phyloP scores from a whole-genome alignment of 768 basidiomycete species.

The Daedaleopsis sinensis region DNA sequence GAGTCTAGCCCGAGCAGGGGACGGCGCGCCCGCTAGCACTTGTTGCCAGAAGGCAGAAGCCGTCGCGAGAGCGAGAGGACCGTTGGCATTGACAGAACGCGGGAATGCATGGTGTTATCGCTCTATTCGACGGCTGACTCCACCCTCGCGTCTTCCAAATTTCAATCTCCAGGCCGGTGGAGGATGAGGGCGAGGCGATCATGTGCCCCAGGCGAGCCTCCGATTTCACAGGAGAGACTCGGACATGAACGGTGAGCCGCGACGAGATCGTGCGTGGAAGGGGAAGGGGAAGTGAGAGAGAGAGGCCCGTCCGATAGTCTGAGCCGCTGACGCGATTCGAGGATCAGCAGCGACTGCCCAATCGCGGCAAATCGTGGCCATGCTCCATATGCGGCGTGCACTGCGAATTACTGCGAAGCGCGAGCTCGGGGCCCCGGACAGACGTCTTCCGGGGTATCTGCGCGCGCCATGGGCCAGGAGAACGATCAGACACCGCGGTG shows the following conservation, averaged over 20 bases:
- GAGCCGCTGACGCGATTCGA: background rate
- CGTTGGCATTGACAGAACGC: too few species aligned
- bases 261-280: too few species aligned
- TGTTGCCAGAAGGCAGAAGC: too few species aligned
- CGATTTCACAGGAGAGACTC: background rate
- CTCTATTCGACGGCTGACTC: background rate
- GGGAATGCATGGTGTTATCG: background rate
- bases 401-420: too few species aligned
- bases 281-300: too few species aligned
- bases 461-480: background rate
- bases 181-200: background rate
- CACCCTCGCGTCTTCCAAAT: background rate
- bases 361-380: conserved; percentile 1
- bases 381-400: too few species aligned
- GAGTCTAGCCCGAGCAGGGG: too few species aligned
- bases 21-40: too few species aligned
- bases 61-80: too few species aligned
- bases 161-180: background rate
- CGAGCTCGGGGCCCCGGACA: too few species aligned
- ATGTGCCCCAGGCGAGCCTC: conserved; percentile 1
- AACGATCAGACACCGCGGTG: conserved; percentile 4
- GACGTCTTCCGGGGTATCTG: too few species aligned
- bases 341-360: background rate
- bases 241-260: background rate
- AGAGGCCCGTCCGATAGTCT: too few species aligned